phyloP scores from a whole-genome alignment of 805 yeast genomes.

The Lipomyces orientalis region DNA sequence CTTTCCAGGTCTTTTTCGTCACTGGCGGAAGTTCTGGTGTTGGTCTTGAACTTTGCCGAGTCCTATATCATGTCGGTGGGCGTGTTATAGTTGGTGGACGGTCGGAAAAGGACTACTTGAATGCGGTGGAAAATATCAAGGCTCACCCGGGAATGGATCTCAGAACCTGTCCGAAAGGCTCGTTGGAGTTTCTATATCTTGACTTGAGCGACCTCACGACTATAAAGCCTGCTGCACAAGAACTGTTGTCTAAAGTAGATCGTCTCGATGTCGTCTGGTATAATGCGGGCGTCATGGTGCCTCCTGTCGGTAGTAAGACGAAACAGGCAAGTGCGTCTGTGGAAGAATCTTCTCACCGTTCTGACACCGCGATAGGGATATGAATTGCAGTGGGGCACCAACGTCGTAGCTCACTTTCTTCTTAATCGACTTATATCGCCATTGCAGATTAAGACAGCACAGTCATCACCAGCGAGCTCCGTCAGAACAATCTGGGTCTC shows the following conservation, averaged over 20 bases:
- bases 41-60: conserved; percentile 12
- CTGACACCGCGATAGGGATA: conserved; percentile 45
- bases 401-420: conserved; percentile 52
- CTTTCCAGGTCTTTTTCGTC: conserved; percentile 4
- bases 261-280: conserved; percentile 49
- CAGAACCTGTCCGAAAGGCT: background rate
- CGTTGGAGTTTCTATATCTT: background rate
- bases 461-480: conserved; percentile 29
- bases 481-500: conserved; percentile 54
- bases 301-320: conserved; percentile 39
- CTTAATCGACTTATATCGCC: conserved; percentile 50
- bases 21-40: conserved; percentile 15
- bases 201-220: conserved; percentile 34
- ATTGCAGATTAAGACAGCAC: conserved; percentile 47
- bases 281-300: conserved; percentile 52
- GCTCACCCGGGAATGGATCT: background rate
- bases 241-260: conserved; percentile 41
- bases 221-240: conserved; percentile 47
- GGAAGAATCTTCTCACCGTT: background rate
- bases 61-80: background rate
- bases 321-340: conserved; percentile 41
- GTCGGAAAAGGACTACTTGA: background rate
- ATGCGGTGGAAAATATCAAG: conserved; percentile 6
- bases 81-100: background rate
- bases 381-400: conserved; percentile 54